Conservation (phyloP, 1,284 basidiomycete genomes). For the Phylloporus sp. region DNA sequence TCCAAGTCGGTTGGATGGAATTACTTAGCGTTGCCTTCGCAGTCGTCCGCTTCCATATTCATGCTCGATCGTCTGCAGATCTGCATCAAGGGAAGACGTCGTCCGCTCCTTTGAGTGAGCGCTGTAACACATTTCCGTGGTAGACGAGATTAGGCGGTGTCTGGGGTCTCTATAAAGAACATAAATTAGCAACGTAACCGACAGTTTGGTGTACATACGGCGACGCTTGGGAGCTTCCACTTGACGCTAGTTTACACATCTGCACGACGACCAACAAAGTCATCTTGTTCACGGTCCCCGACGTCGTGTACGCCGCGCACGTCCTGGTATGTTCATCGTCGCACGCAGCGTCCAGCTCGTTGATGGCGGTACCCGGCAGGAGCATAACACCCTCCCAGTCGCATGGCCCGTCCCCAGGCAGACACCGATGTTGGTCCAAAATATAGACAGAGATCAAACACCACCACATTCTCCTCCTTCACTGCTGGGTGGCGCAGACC, state of each 20-base stretch:
- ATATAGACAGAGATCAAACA: slow-evolving; percentile 48
- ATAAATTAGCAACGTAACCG: slow-evolving; percentile 25
- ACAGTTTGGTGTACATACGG: not conserved
- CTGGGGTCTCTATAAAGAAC: slow-evolving; percentile 22
- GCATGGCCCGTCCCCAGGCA: slow-evolving; percentile 40
- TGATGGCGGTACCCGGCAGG: slow-evolving; percentile 14
- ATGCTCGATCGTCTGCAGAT: slow-evolving; percentile 37
- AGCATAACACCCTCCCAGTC: slow-evolving; percentile 17
- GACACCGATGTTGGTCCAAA: slow-evolving; percentile 42
- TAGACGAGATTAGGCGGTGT: slow-evolving; percentile 24
- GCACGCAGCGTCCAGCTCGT: not conserved
- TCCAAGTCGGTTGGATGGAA: slow-evolving; percentile 8
- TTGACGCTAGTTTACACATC: too few relatives aligned
- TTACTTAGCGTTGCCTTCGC: slow-evolving; percentile 29
- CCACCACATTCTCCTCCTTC: slow-evolving; percentile 43
- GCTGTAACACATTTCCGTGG: slow-evolving; percentile 7
- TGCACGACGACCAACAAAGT: slow-evolving; percentile 20
- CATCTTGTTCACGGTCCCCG: not conserved
- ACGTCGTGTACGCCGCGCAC: slow-evolving; percentile 16
- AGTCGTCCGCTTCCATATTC: slow-evolving; percentile 37
- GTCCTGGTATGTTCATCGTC: slow-evolving; percentile 20
- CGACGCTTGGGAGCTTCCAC: not conserved
- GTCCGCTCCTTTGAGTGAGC: slow-evolving; percentile 16
- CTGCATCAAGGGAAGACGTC: slow-evolving; percentile 29
- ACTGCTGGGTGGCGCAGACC: slow-evolving; percentile 47